Base-by-base conservation (phyloP, 2,329 filamentous ascomycete genomes). In the Ciborinia camelliae region DNA sequence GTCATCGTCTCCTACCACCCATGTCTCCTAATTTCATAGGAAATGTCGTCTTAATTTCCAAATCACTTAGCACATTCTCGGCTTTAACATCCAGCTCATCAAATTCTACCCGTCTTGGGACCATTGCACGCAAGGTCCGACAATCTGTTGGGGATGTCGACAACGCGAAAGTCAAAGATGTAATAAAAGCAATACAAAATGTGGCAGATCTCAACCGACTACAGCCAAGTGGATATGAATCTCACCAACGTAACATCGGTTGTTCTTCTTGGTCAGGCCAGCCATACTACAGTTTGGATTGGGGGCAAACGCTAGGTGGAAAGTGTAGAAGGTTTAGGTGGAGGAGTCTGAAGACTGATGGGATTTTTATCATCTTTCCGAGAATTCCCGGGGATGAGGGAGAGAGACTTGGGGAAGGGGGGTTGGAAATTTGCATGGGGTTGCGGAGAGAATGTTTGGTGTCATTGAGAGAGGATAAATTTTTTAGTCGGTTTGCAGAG, bases 261-360 rank as follows among this genome's bases (percentile, higher is more conserved):
- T 60, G 57, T 6, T 60, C 57, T 6, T 60, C 57, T 20, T 60
- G 43, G 57, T 48, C 41, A 1, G 57, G 57, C 26, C 41, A 48
- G 9, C 57, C 14, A 48, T 48, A 60, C 37, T 60, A 48, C 20
- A 1, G 8, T 18, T 9, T 48, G 2, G 57, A 60, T 26, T 48
- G 57, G 43, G 55, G 41, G 7, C 2, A 9, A 12, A 35, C 35
- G n/a, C 35, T 60, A 1, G 57, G 57, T 37, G 43, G 43, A 8
- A 47, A 60, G 18, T 60, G 57, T 4, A 35, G 43, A 37, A 48
- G 43, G 10, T 48, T 60, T 48, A 60, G 57, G 15, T 60, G 57
- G 57, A 48, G 43, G 35, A 48, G 57, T 48, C 26, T 60, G 43
- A 60, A 47, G 30, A 59, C 43, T 35, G 57, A 60, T 60, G 57